These are phyloP conservation scores for Huntiella moniliformis DNA, from an alignment of 2,329 filamentous ascomycete genomes.

Conservation along the genomic window DNA sequence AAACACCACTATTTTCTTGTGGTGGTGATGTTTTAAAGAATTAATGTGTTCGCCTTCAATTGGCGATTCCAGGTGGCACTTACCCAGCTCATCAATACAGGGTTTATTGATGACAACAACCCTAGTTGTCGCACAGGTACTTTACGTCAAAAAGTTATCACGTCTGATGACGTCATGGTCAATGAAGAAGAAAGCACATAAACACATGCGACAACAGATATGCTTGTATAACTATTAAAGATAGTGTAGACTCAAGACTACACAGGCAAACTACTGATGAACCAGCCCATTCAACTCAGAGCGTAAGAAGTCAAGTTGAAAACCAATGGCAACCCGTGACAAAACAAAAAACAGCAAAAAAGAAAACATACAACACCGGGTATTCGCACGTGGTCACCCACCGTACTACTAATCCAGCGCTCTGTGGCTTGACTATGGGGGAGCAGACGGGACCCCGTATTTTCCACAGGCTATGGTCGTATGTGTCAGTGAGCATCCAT, in stretches of 20 bases:
- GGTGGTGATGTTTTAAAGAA: not conserved
- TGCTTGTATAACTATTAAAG: too few species aligned
- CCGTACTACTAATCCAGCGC: not conserved
- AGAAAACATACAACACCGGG: constrained; percentile 4
- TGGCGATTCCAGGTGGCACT: not conserved
- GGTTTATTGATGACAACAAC: not conserved
- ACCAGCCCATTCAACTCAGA: too few species aligned
- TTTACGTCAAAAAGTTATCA: not conserved
- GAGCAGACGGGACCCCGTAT: too few species aligned
- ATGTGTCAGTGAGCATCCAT: too few species aligned
- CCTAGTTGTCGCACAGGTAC: not conserved
- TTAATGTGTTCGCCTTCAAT: not conserved
- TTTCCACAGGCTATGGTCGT: too few species aligned
- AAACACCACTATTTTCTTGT: not conserved
- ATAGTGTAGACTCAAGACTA: too few species aligned
- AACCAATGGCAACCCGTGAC: too few species aligned
- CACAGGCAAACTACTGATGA: too few species aligned
- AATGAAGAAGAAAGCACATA: not conserved
- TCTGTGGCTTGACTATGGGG: too few species aligned
- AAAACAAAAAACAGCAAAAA: not conserved
- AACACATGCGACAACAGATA: too few species aligned
- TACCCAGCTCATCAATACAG: not conserved
- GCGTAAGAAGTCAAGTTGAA: not conserved
- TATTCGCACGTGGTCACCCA: constrained; percentile 1
- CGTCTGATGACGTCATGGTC: not conserved